These are phyloP conservation scores for Wickerhamiella vanderwaltii DNA, from an alignment of 805 yeast genomes.

Conservation along the genomic window DNA sequence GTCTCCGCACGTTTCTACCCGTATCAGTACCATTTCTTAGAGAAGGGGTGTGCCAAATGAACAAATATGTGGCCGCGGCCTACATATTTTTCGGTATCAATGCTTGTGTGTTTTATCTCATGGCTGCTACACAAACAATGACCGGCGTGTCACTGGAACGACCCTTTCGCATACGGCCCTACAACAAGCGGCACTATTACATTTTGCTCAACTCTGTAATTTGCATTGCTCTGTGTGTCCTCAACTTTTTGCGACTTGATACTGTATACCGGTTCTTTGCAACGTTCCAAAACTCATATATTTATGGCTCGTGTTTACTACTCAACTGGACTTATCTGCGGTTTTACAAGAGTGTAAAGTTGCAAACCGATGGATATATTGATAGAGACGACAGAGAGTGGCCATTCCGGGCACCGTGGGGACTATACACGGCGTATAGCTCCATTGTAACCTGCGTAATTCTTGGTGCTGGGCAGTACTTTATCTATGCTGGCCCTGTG, in stretches of 20 bases:
- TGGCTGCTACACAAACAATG: constrained; percentile 18
- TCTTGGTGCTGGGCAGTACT: background rate
- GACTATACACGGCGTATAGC: constrained; percentile 39
- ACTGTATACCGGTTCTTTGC: background rate
- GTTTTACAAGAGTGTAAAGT: constrained; percentile 46
- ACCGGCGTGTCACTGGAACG: constrained; percentile 14
- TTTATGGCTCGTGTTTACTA: background rate
- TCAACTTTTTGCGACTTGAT: background rate
- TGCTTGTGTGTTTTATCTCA: constrained; percentile 11
- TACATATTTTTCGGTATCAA: constrained; percentile 12
- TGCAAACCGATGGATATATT: constrained; percentile 32
- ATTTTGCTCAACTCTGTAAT: constrained; percentile 7
- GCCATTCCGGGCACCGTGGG: constrained; percentile 55
- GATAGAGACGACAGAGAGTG: constrained; percentile 50
- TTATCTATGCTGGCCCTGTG: background rate
- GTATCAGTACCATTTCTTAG: constrained; percentile 11
- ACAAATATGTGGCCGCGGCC: constrained; percentile 12
- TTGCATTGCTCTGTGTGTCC: constrained; percentile 8
- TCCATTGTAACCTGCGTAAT: constrained; percentile 32
- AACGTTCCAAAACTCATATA: background rate
- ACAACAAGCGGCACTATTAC: background rate
- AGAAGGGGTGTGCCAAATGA: constrained; percentile 10
- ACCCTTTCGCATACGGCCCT: constrained; percentile 11
- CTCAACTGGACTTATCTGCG: constrained; percentile 46
- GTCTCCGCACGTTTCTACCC: constrained; percentile 12